Evolutionary conservation across 139 green algal genomes (phyloP), one percentile per base, ranked within the genome.

Genomic region (Trebouxia sp.): DNA sequence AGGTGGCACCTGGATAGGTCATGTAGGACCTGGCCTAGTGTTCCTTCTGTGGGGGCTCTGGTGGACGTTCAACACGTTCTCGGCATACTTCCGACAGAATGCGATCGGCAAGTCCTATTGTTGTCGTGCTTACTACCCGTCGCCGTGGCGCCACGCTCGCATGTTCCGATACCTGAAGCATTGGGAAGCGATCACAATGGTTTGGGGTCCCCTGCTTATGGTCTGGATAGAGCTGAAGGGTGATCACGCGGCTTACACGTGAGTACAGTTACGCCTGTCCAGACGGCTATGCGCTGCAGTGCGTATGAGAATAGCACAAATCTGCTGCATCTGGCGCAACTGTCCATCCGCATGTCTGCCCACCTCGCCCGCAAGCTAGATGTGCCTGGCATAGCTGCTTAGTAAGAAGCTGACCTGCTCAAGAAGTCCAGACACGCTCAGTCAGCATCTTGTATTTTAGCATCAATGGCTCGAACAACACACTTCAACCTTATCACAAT

Each of bases 31-130:
- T 62, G 79, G 79, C 32, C 8, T 83, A 26, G 24, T 83, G 8
- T 78, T 83, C 35, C 37, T 83, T 14, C 20, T 35, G 4, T 83
- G 79, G 79, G 79, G 79, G 8, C 35, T 83, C 1, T 83, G 79
- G 79, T 79, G 65, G 65, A 65, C 79, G 5, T 32, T 56, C 12
- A 56, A 76, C 11, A 28, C 38, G 15, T 70, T 79, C 11, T 6
- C 39, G 28, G 17, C 56, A 41, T 20, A 67, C 3, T 41, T 67
- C 28, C 56, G 56, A 28, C 56, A 67, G 56, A 20, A n/a, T 39
- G 56, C 56, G 5, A 24, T 38, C 28, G 56, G 28, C 7, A 42
- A 39, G n/a, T 7, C 28, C 4, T 11, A 41, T 3, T 7, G 56
- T 28, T 41, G 56, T 28, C 20, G 56, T 28, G 39, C 28, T 28